Conservation (phyloP, 306 rosid genomes). For the Cicer yamashitae region DNA sequence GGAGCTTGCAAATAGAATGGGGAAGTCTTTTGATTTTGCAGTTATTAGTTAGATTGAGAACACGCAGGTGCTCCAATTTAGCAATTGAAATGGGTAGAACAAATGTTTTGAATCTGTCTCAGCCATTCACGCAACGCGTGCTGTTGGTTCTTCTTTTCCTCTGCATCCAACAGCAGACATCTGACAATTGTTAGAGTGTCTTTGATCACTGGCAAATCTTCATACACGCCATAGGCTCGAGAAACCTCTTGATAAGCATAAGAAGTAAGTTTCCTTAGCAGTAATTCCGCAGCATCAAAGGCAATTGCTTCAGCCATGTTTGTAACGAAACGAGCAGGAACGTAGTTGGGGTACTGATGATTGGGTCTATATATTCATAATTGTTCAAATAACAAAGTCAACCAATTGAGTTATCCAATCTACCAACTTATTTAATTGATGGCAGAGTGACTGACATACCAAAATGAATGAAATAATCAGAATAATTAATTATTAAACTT, state of each 20-base stretch:
- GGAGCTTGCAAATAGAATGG: constrained; percentile 1
- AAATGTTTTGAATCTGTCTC: background rate
- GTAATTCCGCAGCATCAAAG: background rate
- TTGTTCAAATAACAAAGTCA: too few relatives aligned
- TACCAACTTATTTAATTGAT: too few relatives aligned
- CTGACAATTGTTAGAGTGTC: background rate
- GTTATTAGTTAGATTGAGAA: background rate
- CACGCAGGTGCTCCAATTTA: background rate
- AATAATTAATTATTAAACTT: too few relatives aligned
- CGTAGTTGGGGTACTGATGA: background rate
- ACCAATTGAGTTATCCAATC: too few relatives aligned
- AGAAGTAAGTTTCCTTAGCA: background rate
- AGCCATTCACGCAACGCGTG: background rate
- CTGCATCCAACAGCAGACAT: background rate
- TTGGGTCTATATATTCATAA: too few relatives aligned
- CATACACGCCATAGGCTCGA: background rate
- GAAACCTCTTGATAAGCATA: background rate
- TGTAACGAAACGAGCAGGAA: background rate
- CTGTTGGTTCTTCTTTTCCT: background rate
- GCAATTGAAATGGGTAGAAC: background rate
- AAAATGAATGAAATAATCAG: too few relatives aligned
- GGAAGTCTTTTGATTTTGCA: background rate
- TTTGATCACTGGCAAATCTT: background rate
- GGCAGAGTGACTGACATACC: background rate
- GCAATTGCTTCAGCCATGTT: background rate